A percentile compares a stretch with the other conserved stretches of the same genome.
Conservation (phyloP, 768 basidiomycete genomes). For the Clitopilus hobsonii region DNA sequence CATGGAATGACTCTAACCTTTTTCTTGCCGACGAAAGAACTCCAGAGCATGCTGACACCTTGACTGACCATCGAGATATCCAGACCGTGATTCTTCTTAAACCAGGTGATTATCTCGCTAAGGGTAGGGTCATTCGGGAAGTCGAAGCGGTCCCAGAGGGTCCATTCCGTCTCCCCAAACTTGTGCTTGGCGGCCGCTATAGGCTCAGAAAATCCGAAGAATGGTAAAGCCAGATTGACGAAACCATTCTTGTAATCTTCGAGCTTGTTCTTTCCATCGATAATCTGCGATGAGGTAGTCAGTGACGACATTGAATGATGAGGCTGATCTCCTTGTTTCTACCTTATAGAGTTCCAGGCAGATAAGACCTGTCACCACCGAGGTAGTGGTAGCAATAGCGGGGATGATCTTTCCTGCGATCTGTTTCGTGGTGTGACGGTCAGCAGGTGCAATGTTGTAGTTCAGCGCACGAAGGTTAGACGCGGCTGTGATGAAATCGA, state of each 20-base stretch:
- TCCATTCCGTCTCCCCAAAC: slow-evolving; percentile 89
- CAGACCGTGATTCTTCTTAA: slow-evolving; percentile 79
- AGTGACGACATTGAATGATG: not conserved
- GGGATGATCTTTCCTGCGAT: slow-evolving; percentile 99
- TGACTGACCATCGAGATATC: slow-evolving; percentile 95
- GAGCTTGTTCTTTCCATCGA: slow-evolving; percentile 90
- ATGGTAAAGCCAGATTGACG: slow-evolving; percentile 94
- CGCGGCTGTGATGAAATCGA: slow-evolving; percentile 97
- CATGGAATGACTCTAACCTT: no score
- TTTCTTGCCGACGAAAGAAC: slow-evolving; percentile 86
- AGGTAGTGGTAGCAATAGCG: slow-evolving; percentile 97
- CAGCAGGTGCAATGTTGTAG: slow-evolving; percentile 83
- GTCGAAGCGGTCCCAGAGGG: slow-evolving; percentile 96
- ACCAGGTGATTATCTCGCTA: slow-evolving; percentile 78
- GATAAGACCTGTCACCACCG: slow-evolving; percentile 91
- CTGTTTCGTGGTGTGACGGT: slow-evolving; percentile 92
- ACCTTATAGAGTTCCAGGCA: slow-evolving; percentile 98
- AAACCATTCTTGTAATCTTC: slow-evolving; percentile 99
- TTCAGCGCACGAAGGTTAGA: slow-evolving; percentile 96
- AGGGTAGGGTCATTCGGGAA: slow-evolving; percentile 88
- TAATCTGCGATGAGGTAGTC: slow-evolving; percentile 50
- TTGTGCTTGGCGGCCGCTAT: slow-evolving; percentile 86
- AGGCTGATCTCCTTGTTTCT: not conserved
- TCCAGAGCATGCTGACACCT: slow-evolving; percentile 98
- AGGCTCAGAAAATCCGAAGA: slow-evolving; percentile 99